phyloP scores from a whole-genome alignment of 106 monocot species.

The Phalaenopsis equestris region DNA sequence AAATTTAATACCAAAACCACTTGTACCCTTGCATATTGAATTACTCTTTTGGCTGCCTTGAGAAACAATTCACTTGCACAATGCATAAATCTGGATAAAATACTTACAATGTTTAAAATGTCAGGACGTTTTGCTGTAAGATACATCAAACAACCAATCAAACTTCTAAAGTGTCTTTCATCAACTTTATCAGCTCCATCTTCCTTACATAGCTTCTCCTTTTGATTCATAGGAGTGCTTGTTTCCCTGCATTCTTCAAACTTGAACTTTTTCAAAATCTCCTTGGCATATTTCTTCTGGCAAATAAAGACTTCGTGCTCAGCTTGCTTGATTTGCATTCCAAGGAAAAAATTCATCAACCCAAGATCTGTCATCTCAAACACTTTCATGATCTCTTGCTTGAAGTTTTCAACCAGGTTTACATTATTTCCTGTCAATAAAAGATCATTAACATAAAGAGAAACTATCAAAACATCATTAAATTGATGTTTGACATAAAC shows the following conservation, averaged over 20 bases:
- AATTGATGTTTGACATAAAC: not conserved
- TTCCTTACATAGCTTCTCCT: conserved; percentile 2
- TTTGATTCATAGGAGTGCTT: conserved; percentile 1
- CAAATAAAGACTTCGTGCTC: conserved; percentile 10
- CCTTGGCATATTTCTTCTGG: conserved; percentile 5
- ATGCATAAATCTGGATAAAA: conserved; percentile 5
- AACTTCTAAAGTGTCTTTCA: not conserved
- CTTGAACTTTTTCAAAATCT: conserved; percentile 6
- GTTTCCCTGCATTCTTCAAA: not conserved
- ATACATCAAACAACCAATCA: conserved; percentile 15
- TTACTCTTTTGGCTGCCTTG: conserved; percentile 1
- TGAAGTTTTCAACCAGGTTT: not conserved
- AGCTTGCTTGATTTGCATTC: not conserved
- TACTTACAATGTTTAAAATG: not conserved
- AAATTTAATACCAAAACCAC: conserved; percentile 6
- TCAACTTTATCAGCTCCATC: conserved; percentile 6
- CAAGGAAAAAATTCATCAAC: conserved; percentile 1
- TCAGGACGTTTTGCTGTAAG: not conserved
- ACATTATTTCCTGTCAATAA: not conserved
- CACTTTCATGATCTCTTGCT: not conserved
- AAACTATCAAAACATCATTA: not conserved
- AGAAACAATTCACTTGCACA: conserved; percentile 5
- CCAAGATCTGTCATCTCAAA: conserved; percentile 9
- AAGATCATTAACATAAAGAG: conserved; percentile 7
- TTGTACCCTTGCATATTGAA: conserved; percentile 2